Conservation (phyloP, 2,329 filamentous ascomycete species). For the Cryphonectria japonica region DNA sequence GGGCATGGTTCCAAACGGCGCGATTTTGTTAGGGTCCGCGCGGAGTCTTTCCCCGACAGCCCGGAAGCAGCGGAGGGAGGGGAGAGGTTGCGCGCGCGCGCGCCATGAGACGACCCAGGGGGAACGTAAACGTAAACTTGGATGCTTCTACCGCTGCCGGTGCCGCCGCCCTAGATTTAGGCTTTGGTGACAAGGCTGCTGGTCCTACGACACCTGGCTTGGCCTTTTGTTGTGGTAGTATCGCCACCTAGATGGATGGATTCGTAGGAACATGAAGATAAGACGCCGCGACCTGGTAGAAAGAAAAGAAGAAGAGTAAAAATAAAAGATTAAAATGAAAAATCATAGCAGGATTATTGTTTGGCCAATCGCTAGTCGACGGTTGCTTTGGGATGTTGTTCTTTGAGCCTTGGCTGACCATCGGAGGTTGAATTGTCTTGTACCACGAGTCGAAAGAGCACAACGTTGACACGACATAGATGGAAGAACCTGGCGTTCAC, state of each 20-base stretch:
- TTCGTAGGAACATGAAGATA: not conserved
- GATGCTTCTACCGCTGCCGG: not conserved
- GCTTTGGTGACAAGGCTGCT: slow-evolving; percentile 3
- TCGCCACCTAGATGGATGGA: not conserved
- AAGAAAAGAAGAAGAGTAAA: too few species aligned
- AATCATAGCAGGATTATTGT: not conserved
- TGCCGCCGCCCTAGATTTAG: slow-evolving; percentile 1
- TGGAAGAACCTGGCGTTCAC: not conserved
- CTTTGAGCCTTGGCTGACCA: not conserved
- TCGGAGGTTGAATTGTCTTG: not conserved
- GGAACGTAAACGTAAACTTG: not conserved
- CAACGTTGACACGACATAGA: not conserved
- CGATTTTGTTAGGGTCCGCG: slow-evolving; percentile 5
- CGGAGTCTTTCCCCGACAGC: slow-evolving; percentile 9
- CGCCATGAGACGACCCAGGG: slow-evolving; percentile 2
- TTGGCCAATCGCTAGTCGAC: not conserved
- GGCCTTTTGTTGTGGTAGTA: not conserved
- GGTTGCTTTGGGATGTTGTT: not conserved
- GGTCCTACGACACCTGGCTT: not conserved
- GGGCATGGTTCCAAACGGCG: slow-evolving; percentile 9
- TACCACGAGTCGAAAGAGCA: not conserved
- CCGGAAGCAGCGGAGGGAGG: slow-evolving; percentile 8
- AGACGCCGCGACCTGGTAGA: not conserved
- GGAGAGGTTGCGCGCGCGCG: not conserved
- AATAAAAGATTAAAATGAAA: not conserved